Evolutionary conservation across 2,329 filamentous ascomycete species (phyloP).

Genomic region (Verticillium nubilum): DNA sequence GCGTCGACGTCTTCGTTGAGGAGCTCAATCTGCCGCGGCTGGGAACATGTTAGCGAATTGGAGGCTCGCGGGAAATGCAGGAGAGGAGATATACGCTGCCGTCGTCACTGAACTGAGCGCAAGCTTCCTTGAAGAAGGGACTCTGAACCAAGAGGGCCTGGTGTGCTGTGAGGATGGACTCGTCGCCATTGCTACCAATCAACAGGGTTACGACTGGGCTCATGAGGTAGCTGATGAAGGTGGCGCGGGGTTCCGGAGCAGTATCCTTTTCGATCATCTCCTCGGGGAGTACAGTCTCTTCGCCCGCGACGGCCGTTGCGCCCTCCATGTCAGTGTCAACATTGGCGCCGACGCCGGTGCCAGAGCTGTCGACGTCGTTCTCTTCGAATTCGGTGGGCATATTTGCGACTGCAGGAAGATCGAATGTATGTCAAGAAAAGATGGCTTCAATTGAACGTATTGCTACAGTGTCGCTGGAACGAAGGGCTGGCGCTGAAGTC

Average conservation of each 20-base stretch:
- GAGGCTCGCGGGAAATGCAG: neutral
- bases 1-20: conserved; percentile 63
- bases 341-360: conserved; percentile 16
- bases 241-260: conserved; percentile 27
- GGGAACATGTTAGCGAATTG: neutral
- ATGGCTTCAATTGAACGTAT: neutral
- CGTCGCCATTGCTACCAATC: conserved; percentile 55
- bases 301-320: conserved; percentile 17
- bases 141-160: conserved; percentile 70
- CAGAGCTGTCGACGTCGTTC: conserved; percentile 17
- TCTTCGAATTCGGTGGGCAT: conserved; percentile 15
- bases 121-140: conserved; percentile 65
- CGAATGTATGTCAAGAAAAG: neutral
- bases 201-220: conserved; percentile 65
- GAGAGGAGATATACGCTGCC: conserved; percentile 40
- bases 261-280: conserved; percentile 22
- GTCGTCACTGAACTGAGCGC: conserved; percentile 55
- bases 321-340: conserved; percentile 35
- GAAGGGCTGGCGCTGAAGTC: too few relatives aligned
- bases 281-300: conserved; percentile 25
- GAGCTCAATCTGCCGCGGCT: conserved; percentile 65
- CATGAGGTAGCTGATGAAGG: conserved; percentile 55
- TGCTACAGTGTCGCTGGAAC: too few relatives aligned
- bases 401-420: neutral
- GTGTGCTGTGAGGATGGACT: conserved; percentile 69